Conservation (phyloP, 78 protist genomes). For the Reticulomyxa filosa region DNA sequence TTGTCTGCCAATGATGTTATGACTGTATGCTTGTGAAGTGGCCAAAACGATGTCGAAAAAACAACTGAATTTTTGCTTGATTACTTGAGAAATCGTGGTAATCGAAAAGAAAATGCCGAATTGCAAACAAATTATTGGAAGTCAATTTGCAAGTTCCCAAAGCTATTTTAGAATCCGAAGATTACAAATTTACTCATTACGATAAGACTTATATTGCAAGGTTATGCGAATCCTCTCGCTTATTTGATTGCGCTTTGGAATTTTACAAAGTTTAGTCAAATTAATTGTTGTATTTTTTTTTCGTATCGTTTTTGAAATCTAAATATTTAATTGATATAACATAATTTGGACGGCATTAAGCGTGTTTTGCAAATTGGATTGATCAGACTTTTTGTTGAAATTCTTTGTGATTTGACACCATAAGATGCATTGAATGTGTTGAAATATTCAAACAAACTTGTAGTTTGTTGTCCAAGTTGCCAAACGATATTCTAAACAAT, state of each 20-base stretch:
- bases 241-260: constrained; percentile 79
- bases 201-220: constrained; percentile 62
- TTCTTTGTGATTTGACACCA: constrained; percentile 54
- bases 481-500: constrained; percentile 58
- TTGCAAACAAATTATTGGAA: constrained; percentile 85
- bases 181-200: constrained; percentile 65
- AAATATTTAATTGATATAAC: no score
- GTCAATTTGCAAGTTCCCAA: constrained; percentile 78
- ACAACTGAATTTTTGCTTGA: constrained; percentile 75
- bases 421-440: constrained; percentile 69
- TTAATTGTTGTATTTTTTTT: no score
- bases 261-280: no score
- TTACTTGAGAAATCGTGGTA: constrained; percentile 44
- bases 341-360: constrained; percentile 68
- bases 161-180: constrained; percentile 61
- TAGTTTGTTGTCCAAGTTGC: constrained; percentile 70
- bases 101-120: constrained; percentile 44
- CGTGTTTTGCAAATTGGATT: no score
- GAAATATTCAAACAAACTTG: constrained; percentile 56
- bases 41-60: constrained; percentile 51
- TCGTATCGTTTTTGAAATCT: no score
- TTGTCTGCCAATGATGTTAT: constrained; percentile 62
- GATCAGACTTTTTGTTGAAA: constrained; percentile 51
- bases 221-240: constrained; percentile 88
- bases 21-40: constrained; percentile 12